Conservation (phyloP, 1,139 yeast species). For the Geotrichum reessii region DNA sequence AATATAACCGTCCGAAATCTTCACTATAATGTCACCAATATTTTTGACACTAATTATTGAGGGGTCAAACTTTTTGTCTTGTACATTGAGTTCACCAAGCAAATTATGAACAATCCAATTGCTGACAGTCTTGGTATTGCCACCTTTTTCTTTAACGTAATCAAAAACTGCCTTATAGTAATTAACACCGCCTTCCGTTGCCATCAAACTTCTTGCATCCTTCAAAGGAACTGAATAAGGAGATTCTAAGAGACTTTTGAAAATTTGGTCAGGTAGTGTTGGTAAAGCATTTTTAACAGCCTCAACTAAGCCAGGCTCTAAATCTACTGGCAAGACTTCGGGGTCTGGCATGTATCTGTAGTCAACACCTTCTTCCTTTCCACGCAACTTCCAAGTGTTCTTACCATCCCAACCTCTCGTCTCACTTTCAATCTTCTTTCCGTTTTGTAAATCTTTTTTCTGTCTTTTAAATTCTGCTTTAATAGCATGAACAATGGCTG, state of each 20-base stretch:
- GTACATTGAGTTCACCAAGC: conserved; percentile 60
- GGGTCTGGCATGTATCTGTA: conserved; percentile 94
- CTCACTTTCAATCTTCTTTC: conserved; percentile 48
- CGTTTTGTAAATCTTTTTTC: conserved; percentile 38
- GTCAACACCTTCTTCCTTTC: conserved; percentile 77
- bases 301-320: conserved; percentile 43
- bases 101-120: conserved; percentile 86
- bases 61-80: conserved; percentile 39
- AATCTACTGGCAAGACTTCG: conserved; percentile 58
- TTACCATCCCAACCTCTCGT: conserved; percentile 92
- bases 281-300: conserved; percentile 47
- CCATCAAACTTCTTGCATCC: conserved; percentile 62
- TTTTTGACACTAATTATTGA: conserved; percentile 30
- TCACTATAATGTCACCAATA: conserved; percentile 43
- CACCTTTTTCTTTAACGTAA: conserved; percentile 22
- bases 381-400: conserved; percentile 57
- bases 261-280: conserved; percentile 55
- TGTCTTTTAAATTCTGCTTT: conserved; percentile 73
- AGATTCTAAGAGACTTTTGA: conserved; percentile 43
- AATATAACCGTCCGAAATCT: conserved; percentile 37
- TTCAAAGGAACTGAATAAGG: conserved; percentile 62
- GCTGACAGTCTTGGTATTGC: conserved; percentile 41
- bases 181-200: conserved; percentile 40
- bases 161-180: conserved; percentile 50
- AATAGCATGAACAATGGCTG: conserved; percentile 75